Evolutionary conservation across 768 basidiomycete species (phyloP), one percentile per base, ranked within the genome.

Genomic region (Amylocystis lapponica): DNA sequence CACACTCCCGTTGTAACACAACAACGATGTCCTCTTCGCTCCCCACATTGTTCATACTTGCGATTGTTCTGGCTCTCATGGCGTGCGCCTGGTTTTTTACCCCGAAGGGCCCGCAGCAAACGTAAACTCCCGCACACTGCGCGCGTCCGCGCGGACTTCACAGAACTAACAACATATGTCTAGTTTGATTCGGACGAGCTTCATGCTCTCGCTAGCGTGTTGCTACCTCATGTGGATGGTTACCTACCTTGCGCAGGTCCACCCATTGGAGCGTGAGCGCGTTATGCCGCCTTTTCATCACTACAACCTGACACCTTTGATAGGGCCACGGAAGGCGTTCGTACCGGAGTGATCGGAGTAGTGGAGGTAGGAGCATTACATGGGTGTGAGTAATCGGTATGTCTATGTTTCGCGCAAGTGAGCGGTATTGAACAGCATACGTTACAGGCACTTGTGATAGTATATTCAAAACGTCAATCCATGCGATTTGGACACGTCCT

Each of bases 171-270:
- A n/a, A n/a, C n/a, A n/a, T n/a, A n/a, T 36, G 5, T 31, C 13
- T 63, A 98, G 94, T 45, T 76, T 93, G 39, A 76, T 93, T 50
- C 85, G 94, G 52, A 86, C 91, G 2, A 76, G 75, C 49, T 59
- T 91, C 36, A 71, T 90, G 68, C 76, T 98, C 48, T 76, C 87
- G 2, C 64, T 97, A 14, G 69, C 79, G 3, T 84, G 77, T 43
- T 94, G 89, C 66, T 98, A 93, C 69, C 77, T 98, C 55, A 83
- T 97, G 81, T 98, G 94, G 94, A 85, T 85, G 68, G 79, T 95
- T 58, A 93, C 94, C n/a, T 98, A 95, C 66, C 74, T 96, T 61
- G 92, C 93, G 1, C 94, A 98, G 59, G 64, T 96, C 39, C 82
- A 97, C 59, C 94, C 94, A 27, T 74, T 98, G 39, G 81, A 95